These are phyloP conservation scores for Fallopia convolvulus DNA, from an alignment of 148 eudicot species.

Conservation along the genomic window DNA sequence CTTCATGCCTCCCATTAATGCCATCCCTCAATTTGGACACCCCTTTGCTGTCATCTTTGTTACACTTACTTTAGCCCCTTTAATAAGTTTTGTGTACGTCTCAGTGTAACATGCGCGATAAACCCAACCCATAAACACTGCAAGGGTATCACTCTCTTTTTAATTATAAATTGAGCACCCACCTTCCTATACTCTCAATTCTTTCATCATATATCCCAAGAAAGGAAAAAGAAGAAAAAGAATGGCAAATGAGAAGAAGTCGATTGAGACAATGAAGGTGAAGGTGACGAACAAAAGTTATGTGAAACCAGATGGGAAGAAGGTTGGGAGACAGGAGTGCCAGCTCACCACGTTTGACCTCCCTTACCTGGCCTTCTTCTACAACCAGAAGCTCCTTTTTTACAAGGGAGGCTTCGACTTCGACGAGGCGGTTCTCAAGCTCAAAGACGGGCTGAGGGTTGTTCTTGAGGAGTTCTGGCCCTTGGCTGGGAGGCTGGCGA, in stretches of 20 bases:
- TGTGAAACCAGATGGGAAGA: slow-evolving; percentile 50
- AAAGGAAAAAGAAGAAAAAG: neutral
- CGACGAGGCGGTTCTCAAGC: slow-evolving; percentile 36
- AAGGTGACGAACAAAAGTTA: slow-evolving; percentile 41
- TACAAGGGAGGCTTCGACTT: slow-evolving; percentile 48
- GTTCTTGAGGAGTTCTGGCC: slow-evolving; percentile 80
- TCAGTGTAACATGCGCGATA: neutral
- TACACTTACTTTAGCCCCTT: neutral
- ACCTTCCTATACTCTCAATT: neutral
- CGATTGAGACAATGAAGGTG: slow-evolving; percentile 18
- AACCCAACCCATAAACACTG: neutral
- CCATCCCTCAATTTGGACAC: neutral
- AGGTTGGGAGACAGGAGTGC: slow-evolving; percentile 59
- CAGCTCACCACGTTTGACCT: slow-evolving; percentile 87
- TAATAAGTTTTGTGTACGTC: neutral
- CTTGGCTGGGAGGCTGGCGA: slow-evolving; percentile 67
- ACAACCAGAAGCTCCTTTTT: slow-evolving; percentile 76
- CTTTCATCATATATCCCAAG: neutral
- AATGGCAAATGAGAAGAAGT: neutral
- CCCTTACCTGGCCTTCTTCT: slow-evolving; percentile 81
- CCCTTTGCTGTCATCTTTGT: slow-evolving; percentile 1
- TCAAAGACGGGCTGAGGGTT: slow-evolving; percentile 55
- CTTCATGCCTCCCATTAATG: slow-evolving; percentile 9
- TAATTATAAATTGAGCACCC: slow-evolving; percentile 2
- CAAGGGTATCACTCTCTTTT: too few species aligned